Conservation (phyloP, 441 rosid genomes). For the Flueggea neowawraea region DNA sequence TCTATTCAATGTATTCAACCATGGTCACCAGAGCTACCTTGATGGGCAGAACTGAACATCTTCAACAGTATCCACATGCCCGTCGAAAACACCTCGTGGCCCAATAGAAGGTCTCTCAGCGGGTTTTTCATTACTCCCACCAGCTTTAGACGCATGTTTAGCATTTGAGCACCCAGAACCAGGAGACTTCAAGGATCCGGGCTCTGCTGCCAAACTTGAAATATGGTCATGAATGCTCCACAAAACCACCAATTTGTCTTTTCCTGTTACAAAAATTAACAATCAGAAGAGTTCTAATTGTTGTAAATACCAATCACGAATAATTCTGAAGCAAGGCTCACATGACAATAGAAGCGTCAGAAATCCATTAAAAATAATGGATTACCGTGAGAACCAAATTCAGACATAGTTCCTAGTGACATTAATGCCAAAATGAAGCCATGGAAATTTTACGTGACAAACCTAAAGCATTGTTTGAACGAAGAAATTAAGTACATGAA, state of each 20-base stretch:
- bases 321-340: no score
- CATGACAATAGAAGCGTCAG: background rate
- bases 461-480: no score
- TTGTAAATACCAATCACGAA: background rate
- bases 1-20: background rate
- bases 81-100: slow-evolving; percentile 86
- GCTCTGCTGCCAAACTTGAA: slow-evolving; percentile 58
- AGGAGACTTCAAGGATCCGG: slow-evolving; percentile 44
- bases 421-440: background rate
- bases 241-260: slow-evolving; percentile 91
- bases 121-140: slow-evolving; percentile 56
- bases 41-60: slow-evolving; percentile 96
- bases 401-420: background rate
- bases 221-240: slow-evolving; percentile 99
- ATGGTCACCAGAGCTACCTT: slow-evolving; percentile 49
- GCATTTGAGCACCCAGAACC: slow-evolving; percentile 71
- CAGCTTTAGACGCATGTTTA: slow-evolving; percentile 27
- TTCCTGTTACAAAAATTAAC: slow-evolving; percentile 51
- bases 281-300: background rate
- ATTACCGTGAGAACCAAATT: background rate
- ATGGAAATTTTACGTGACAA: background rate
- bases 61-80: slow-evolving; percentile 98
- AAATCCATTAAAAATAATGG: background rate
- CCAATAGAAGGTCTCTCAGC: slow-evolving; percentile 72
- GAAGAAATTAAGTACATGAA: background rate